Base-by-base conservation (phyloP, 2,329 filamentous ascomycete genomes). In the Bipolaris sorokiniana region DNA sequence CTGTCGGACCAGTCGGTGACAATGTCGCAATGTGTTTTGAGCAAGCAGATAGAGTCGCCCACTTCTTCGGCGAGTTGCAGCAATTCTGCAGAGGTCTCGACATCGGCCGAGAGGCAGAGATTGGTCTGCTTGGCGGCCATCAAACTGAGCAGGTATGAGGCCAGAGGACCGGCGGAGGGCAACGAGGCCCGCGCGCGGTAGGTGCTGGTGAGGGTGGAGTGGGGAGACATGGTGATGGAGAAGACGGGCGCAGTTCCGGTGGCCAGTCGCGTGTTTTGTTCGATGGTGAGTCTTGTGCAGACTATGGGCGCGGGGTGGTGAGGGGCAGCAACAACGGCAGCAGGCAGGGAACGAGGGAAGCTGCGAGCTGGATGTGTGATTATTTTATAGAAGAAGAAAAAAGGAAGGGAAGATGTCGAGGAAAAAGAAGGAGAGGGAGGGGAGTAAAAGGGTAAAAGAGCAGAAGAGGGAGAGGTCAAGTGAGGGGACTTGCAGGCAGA, bases 11-110 rank as follows among this genome's bases (percentile, higher is more conserved):
- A 88, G 72, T 88, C 85, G 60, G 82, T 80, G 64, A 88, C 82
- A 50, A 85, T 85, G 72, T 88, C 85, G 53, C 83, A 84, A 67
- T 87, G 84, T 4, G 86, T 84, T 72, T 87, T 85, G 53, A 88
- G 77, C 26, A 87, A 73, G 62, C 83, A 85, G 55, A 88, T 87
- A 59, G 83, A 81, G 63, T 86, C 84, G 57, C 86, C 85, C 15
- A 87, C 79, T 34, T 86, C 81, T 60, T 85, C 81, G 28, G 84
- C 84, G 9, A 88, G 75, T 41, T 78, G 77, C 16, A 88, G 71
- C 16, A 88, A 79, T 63, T 84, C 79, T 49, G 80, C 79, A 10
- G 84, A 84, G 46, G 80, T 85, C 47, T 80, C 82, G 58, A 87
- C 82, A 62, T 84, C 83, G 54, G 84, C 83, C 20, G 84, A 86